Evolutionary conservation across 106 monocot species (phyloP), one percentile per base, ranked within the genome.

Genomic region (Xerophyta viscosa): DNA sequence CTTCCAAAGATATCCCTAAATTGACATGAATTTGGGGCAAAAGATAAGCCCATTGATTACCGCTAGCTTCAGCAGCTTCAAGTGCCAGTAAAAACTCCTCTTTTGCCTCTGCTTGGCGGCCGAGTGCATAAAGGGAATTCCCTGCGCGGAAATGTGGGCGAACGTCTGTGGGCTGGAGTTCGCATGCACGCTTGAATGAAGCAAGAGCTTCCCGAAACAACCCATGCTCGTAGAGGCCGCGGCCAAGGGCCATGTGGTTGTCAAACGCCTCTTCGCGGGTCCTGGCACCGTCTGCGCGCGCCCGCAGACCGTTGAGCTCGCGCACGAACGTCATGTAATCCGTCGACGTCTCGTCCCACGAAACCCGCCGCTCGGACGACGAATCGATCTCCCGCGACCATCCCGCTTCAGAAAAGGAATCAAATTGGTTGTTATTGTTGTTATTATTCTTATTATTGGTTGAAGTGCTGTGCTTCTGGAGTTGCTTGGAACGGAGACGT

Each of bases 21-120:
- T 96, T 96, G 36, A 89, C 84, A 60, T 96, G 96, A 54, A 96
- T 79, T 62, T 96, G 96, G 2, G 96, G 89, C 5, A 96, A 72
- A 27, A 96, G 72, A 50, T 79, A 67, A 15, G 73, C 61, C 66
- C 82, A 84, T 62, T 96, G 89, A 23, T 75, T 58, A 18, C 85
- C 89, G 4, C 96, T 82, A 0, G 96, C 88, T 63, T 96, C 96
- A 3, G 88, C 96, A 0, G 81, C 84, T 61, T 88, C 96, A 6
- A 96, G 71, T 0, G 96, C 84, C 9, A 96, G 73, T 8, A 96
- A 45, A 54, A 85, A 89, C 76, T 96, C 88, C 65, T 96, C 96
- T 52, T 89, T 96, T 15, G 96, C 78, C 41, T 96, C 96, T 4
- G 68, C 44, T 30, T 82, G 64, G 17, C 69, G 66, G 8, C 88